These are phyloP conservation scores for Fusarium torreyae DNA, from an alignment of 2,329 filamentous ascomycete genomes.

Conservation along the genomic window DNA sequence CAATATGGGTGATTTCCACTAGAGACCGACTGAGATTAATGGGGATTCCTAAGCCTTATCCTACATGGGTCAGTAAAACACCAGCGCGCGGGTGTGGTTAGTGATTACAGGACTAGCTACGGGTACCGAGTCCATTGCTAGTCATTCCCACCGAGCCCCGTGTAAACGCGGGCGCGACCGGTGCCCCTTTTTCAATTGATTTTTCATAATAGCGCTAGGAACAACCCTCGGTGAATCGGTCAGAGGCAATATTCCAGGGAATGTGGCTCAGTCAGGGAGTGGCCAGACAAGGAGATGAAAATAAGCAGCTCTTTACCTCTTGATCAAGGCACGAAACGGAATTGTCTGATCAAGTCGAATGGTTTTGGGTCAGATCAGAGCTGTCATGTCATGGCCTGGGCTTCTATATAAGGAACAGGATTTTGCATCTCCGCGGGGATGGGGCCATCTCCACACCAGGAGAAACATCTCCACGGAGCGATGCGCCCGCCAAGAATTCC, in stretches of 20 bases:
- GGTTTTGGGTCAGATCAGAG: conserved; percentile 16
- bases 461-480: conserved; percentile 20
- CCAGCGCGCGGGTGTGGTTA: background rate
- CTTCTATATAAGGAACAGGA: conserved; percentile 4
- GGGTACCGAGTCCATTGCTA: no score
- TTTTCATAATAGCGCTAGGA: background rate
- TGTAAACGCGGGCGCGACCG: fast-evolving
- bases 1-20: fast-evolving
- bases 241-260: background rate
- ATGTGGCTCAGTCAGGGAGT: background rate
- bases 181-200: background rate
- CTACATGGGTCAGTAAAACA: background rate
- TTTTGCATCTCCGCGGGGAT: conserved; percentile 16
- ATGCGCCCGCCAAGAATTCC: background rate
- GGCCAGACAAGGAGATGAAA: background rate
- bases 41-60: background rate
- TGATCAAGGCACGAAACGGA: background rate
- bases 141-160: background rate
- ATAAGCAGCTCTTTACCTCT: background rate
- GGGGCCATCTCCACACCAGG: conserved; percentile 14
- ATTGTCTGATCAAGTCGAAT: background rate
- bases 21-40: background rate
- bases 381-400: conserved; percentile 25
- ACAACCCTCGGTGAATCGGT: background rate
- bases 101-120: background rate